Conservation (phyloP, 2,329 filamentous ascomycete genomes). For the Magnaporthales sp. region DNA sequence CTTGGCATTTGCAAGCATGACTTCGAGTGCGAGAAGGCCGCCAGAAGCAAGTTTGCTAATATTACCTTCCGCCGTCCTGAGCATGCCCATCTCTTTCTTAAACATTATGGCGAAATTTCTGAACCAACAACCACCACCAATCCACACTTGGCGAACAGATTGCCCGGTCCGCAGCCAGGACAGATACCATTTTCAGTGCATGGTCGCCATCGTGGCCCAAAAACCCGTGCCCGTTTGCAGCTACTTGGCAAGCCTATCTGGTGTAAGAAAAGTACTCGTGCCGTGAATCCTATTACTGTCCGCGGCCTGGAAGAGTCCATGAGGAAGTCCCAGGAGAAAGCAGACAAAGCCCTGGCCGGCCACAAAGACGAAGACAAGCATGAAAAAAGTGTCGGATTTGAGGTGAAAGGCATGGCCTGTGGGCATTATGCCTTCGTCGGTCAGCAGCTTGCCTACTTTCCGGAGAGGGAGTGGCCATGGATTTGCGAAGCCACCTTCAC, state of each 20-base stretch:
- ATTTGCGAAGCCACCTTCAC: conserved; percentile 32
- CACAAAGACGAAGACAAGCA: conserved; percentile 3
- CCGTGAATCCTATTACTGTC: conserved; percentile 11
- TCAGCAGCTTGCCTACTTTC: conserved; percentile 29
- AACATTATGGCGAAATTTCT: conserved; percentile 17
- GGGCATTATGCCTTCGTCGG: conserved; percentile 37
- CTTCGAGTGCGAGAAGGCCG: conserved; percentile 34
- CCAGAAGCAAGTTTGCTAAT: conserved; percentile 23
- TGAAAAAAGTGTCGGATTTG: conserved; percentile 7
- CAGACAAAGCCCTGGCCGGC: not conserved
- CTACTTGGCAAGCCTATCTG: conserved; percentile 19
- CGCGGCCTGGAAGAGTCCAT: conserved; percentile 12
- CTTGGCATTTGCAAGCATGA: conserved; percentile 27
- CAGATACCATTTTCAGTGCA: not conserved
- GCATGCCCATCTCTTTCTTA: conserved; percentile 35
- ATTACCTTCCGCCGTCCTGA: conserved; percentile 31
- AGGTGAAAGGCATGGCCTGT: conserved; percentile 16
- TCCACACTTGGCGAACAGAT: not conserved
- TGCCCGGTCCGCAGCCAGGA: not conserved
- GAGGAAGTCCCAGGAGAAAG: conserved; percentile 7
- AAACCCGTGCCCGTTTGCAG: conserved; percentile 15
- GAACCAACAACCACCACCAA: not conserved
- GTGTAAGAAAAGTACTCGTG: conserved; percentile 17
- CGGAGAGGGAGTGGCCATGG: conserved; percentile 25
- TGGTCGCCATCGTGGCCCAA: not conserved